Conservation (phyloP, 2,329 filamentous ascomycete genomes). For the Cladosporium sp. region DNA sequence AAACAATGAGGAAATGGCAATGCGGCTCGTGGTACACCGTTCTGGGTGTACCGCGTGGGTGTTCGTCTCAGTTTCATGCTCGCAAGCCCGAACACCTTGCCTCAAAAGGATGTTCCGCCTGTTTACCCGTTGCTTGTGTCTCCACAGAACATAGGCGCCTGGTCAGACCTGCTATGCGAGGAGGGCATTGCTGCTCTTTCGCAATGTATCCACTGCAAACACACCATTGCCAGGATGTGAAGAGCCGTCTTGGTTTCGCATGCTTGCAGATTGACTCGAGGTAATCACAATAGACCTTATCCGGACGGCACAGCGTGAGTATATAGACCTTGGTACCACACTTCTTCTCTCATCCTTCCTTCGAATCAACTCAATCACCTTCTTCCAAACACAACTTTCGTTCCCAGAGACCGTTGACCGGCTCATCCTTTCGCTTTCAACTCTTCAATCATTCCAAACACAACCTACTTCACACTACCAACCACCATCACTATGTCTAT, state of each 20-base stretch:
- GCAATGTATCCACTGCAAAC: constrained; percentile 3
- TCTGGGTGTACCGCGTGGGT: neutral
- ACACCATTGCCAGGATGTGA: neutral
- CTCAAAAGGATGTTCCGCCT: neutral
- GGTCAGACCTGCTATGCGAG: neutral
- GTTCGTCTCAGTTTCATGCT: neutral
- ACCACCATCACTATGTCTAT: constrained; percentile 9
- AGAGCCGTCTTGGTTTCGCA: constrained; percentile 6
- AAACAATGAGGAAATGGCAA: neutral
- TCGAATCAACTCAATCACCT: neutral
- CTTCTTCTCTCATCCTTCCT: neutral
- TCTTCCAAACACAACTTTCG: neutral
- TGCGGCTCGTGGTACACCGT: neutral
- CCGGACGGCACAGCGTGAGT: neutral
- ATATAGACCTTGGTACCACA: neutral
- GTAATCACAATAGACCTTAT: neutral
- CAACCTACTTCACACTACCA: neutral
- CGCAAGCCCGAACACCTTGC: neutral
- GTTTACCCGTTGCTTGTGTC: constrained; percentile 1
- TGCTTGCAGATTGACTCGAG: neutral
- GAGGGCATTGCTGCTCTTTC: neutral
- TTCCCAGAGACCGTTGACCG: constrained; percentile 20
- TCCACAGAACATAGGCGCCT: constrained; percentile 1
- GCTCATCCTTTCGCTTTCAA: constrained; percentile 16
- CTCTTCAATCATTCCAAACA: neutral